These are phyloP conservation scores for Mrakia gelida DNA, from an alignment of 768 basidiomycete genomes.

Conservation along the genomic window DNA sequence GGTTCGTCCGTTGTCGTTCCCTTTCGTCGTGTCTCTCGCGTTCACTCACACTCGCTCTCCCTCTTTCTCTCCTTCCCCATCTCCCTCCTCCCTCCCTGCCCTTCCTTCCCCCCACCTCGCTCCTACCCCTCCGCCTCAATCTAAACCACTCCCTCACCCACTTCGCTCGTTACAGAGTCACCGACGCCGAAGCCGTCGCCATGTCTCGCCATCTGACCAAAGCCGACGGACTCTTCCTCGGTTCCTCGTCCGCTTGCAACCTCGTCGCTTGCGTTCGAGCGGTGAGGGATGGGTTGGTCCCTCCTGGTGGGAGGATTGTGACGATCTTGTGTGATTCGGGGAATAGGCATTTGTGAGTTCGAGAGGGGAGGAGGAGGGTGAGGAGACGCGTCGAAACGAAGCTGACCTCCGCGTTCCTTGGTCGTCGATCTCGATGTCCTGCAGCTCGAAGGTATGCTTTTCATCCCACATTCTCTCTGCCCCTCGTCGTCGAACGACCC, in stretches of 20 bases:
- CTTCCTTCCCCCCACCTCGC: not conserved
- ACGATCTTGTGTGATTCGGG: slow-evolving; percentile 65
- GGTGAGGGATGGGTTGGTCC: slow-evolving; percentile 53
- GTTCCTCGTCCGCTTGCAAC: slow-evolving; percentile 94
- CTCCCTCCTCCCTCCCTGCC: not conserved
- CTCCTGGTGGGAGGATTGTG: slow-evolving; percentile 64
- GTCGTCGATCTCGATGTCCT: not conserved
- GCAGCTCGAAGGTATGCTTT: slow-evolving; percentile 16
- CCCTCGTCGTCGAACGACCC: not conserved
- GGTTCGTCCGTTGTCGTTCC: slow-evolving; percentile 48
- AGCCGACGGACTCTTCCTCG: slow-evolving; percentile 87
- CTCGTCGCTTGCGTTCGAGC: slow-evolving; percentile 79
- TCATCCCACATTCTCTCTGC: no score
- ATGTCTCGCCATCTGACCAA: slow-evolving; percentile 92
- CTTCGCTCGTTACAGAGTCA: slow-evolving; percentile 64
- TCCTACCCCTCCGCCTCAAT: not conserved
- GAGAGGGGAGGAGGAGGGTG: not conserved
- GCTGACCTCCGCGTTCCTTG: not conserved
- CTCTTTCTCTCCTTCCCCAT: not conserved
- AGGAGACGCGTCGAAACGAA: no score
- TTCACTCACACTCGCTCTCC: not conserved
- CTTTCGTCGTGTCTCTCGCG: no score
- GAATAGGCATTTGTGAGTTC: slow-evolving; percentile 23
- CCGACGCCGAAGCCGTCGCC: slow-evolving; percentile 86
- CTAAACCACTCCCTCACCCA: no score